Evolutionary conservation across 164 flowering plant species (phyloP), one percentile per base, ranked within the genome.

Genomic region (Annona cherimola): DNA sequence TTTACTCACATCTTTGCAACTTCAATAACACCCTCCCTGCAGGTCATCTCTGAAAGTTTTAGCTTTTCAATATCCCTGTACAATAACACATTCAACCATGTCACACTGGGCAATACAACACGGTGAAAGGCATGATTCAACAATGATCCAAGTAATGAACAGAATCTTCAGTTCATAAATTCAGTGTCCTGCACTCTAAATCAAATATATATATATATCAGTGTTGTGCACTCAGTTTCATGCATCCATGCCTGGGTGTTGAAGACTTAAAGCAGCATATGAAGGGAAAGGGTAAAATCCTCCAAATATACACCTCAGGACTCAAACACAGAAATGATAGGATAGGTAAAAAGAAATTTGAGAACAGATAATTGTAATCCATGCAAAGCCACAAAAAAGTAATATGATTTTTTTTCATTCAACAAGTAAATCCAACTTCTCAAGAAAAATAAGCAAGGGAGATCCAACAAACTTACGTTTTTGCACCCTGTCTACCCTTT

Each of bases 401-500:
- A 9, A 11, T 9, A 50, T 50, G 14, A 11, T 9, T 9, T 8
- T 50, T 50, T 50, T 50, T 16, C 9, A 50, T 50, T 50, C 57
- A 16, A 50, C 57, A 4, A 12, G 44, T 44, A 69, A n/a, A 55
- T 57, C 35, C 35, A 55, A 42, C 63, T 40, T 55, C 45, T 39
- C n/a, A 41, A 57, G 71, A 42, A 55, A 55, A 39, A 42, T 6
- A 3, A 45, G 20, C 57, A 63, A 45, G 2, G 40, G 50, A 67
- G 62, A 14, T n/a, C 20, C 9, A 20, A 61, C 42, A 2, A 68
- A 74, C 96, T 85, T 82, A 94, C 98, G 98, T 92, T 75, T 94
- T 94, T 60, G 98, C 97, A 76, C 94, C 97, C 76, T 91, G 98
- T 75, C 89, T 87, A 42, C 98, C 98, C 81, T 94, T 94, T 42